Evolutionary conservation across 225 moss, liverwort and hornwort species (phyloP).

Genomic region (Climacium dendroides): DNA sequence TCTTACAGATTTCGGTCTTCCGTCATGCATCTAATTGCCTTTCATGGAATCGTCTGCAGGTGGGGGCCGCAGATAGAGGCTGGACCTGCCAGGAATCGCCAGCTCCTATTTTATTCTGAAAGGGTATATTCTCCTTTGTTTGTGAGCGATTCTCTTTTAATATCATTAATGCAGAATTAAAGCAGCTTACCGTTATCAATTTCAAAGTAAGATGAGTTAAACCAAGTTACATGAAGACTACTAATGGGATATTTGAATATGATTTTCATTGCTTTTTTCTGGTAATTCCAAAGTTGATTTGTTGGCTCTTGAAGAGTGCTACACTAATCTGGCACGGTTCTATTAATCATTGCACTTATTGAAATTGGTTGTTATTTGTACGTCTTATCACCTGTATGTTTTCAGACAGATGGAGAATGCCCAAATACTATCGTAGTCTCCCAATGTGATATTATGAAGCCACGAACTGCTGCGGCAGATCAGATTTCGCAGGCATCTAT

Average conservation of each 20-base stretch:
- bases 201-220: not conserved
- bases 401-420: conserved; percentile 88
- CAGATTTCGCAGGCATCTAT: conserved; percentile 74
- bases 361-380: not conserved
- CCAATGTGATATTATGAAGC: conserved; percentile 89
- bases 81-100: conserved; percentile 51
- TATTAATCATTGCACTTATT: not conserved
- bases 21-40: not conserved
- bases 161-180: not conserved
- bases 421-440: conserved; percentile 87
- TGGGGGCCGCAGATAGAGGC: conserved; percentile 83
- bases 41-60: conserved; percentile 18
- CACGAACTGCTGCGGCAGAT: conserved; percentile 68
- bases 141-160: not conserved
- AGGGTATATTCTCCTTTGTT: conserved; percentile 32
- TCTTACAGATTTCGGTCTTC: not conserved
- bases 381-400: not conserved
- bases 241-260: not conserved
- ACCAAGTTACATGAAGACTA: not conserved
- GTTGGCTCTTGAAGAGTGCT: not conserved
- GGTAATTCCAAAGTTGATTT: not conserved
- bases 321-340: not conserved
- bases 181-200: not conserved
- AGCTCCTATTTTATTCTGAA: conserved; percentile 78
- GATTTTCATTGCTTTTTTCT: not conserved